These are phyloP conservation scores for Lactifluus piperatus DNA, from an alignment of 768 basidiomycete species.

Conservation along the genomic window DNA sequence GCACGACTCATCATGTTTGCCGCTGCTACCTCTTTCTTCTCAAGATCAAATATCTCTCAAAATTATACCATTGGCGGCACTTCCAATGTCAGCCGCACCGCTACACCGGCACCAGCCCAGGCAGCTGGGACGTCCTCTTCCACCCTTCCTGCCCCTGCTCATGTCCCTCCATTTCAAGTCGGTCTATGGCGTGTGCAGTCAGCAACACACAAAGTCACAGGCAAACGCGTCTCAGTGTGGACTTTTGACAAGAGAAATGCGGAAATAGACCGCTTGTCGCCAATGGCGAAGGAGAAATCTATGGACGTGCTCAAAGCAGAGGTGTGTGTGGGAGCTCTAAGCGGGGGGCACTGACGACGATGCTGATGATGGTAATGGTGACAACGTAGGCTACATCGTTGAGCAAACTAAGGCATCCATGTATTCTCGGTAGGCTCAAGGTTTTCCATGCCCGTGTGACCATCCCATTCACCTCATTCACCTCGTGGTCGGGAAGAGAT, in stretches of 20 bases:
- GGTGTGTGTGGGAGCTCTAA: constrained; percentile 36
- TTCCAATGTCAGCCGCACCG: constrained; percentile 26
- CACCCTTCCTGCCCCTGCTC: constrained; percentile 32
- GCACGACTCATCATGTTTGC: constrained; percentile 51
- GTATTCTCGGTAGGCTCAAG: constrained; percentile 60
- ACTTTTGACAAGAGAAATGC: constrained; percentile 72
- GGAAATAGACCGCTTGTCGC: constrained; percentile 64
- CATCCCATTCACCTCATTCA: constrained; percentile 14
- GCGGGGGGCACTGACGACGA: not conserved
- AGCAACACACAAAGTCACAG: constrained; percentile 82
- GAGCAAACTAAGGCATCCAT: constrained; percentile 83
- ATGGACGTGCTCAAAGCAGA: constrained; percentile 86
- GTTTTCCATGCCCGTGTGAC: not conserved
- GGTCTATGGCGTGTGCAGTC: constrained; percentile 87
- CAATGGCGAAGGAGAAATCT: constrained; percentile 58
- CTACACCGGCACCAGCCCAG: constrained; percentile 32
- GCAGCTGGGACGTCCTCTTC: constrained; percentile 27
- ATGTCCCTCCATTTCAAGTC: constrained; percentile 51
- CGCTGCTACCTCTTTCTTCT: constrained; percentile 77
- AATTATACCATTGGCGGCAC: constrained; percentile 56
- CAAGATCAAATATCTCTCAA: constrained; percentile 71
- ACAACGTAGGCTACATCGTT: constrained; percentile 65
- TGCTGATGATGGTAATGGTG: constrained; percentile 1
- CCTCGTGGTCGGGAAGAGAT: constrained; percentile 50
- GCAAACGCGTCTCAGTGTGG: constrained; percentile 91